Base-by-base conservation (phyloP, 306 rosid genomes). In the Prunus kanzakura region DNA sequence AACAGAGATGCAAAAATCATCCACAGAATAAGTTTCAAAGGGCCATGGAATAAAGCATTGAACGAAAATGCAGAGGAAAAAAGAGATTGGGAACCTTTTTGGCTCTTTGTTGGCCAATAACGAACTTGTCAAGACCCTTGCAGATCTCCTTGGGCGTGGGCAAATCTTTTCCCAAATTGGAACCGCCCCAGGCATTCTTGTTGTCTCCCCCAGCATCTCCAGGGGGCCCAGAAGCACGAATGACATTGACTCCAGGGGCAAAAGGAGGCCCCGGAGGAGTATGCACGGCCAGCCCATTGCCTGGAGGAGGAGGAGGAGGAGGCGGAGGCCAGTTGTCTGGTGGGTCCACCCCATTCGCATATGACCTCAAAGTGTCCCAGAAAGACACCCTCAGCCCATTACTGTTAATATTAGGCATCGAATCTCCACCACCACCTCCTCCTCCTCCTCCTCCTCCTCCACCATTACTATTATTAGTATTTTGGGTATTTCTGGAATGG, bases 121-220 rank as follows among this genome's bases (percentile, higher is more conserved):
- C 98, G 86, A 94, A 94, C 85, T 89, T 92, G 78, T 94, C 97
- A 64, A 94, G 96, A 64, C 93, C 98, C 87, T 85, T 79, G 81
- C 97, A 90, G 46, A 94, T 92, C 80, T 94, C 91, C 89, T 94
- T 94, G 0, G 98, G 98, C 3, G 98, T 87, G 41, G 98, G 98
- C 8, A 94, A 86, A 77, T 92, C 93, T 85, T 87, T 89, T 32
- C 98, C 98, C 82, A 94, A 82, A 81, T 86, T 92, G 64, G 98
- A 92, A 72, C 98, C 97, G 27, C 98, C 98, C 97, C 97, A 90
- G 23, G 84, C n/a, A 2, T 43, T 82, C 79, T 83, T 90, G 82
- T 88, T 38, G 43, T 38, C 43, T 38, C 9, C 93, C 8, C 82
- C 90, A 51, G 75, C 62, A 4, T 51, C 67, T 23, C 74, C 88